Evolutionary conservation across 2,329 filamentous ascomycete genomes (phyloP).

Genomic region (Colletotrichum spaethianum): DNA sequence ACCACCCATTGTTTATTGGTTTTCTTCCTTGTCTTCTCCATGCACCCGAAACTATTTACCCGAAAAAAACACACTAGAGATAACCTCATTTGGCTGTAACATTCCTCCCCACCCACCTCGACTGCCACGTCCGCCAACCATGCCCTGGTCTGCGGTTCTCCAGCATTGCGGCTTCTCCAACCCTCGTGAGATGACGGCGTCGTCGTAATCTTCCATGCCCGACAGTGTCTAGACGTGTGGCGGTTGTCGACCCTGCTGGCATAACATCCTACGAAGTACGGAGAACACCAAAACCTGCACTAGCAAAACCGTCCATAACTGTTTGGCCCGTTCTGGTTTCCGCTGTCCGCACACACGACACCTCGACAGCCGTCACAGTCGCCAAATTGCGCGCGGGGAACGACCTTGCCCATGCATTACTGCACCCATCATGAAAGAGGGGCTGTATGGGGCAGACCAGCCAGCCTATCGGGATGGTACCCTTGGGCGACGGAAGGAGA

Average conservation of each 20-base stretch:
- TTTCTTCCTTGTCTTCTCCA: neutral
- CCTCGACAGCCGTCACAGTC: slow-evolving; percentile 14
- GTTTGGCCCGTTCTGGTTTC: neutral
- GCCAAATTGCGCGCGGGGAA: slow-evolving; percentile 34
- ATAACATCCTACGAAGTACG: slow-evolving; percentile 24
- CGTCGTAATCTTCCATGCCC: slow-evolving; percentile 12
- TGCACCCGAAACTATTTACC: neutral
- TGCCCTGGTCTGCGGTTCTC: neutral
- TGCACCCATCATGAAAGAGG: slow-evolving; percentile 28
- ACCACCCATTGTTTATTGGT: neutral
- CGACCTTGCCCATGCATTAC: slow-evolving; percentile 28
- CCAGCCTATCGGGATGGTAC: slow-evolving; percentile 34
- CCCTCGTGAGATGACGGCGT: slow-evolving; percentile 4
- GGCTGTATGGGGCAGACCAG: slow-evolving; percentile 26
- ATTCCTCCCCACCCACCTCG: slow-evolving; percentile 18
- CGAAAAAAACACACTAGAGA: neutral
- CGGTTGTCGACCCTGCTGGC: slow-evolving; percentile 8
- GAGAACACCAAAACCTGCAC: slow-evolving; percentile 1
- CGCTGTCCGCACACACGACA: neutral
- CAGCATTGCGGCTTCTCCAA: neutral
- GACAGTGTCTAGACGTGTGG: neutral
- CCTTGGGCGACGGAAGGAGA: slow-evolving; percentile 11
- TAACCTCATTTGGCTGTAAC: slow-evolving; percentile 18
- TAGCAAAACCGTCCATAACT: neutral
- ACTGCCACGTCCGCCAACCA: neutral